Percentiles rank a stretch among this genome's conserved stretches.
phyloP scores from a whole-genome alignment of 768 basidiomycete genomes.

The Coprinopsis strossmayeri region DNA sequence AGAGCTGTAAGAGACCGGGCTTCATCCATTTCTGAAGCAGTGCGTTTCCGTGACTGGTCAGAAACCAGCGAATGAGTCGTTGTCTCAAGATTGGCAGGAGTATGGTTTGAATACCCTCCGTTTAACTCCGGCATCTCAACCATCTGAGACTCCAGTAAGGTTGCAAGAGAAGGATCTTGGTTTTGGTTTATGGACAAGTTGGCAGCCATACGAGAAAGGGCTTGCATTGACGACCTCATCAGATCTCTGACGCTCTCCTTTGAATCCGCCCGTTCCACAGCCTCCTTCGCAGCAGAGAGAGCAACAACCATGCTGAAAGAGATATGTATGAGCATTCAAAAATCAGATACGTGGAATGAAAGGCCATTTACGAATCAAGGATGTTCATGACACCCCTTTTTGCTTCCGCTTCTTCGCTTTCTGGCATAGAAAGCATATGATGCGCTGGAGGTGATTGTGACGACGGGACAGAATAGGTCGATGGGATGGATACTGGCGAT shows the following conservation, averaged over 20 bases:
- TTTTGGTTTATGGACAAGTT: conserved; percentile 10
- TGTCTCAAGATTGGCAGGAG: conserved; percentile 19
- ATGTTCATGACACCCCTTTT: conserved; percentile 2
- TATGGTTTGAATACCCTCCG: conserved; percentile 1
- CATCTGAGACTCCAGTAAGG: not conserved
- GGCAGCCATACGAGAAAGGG: conserved; percentile 8
- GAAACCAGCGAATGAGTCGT: conserved; percentile 19
- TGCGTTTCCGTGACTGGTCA: conserved; percentile 38
- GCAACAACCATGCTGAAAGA: conserved; percentile 3
- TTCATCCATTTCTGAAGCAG: conserved; percentile 36
- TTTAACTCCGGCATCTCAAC: conserved; percentile 1
- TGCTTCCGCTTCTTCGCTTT: conserved; percentile 4
- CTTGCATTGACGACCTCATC: not conserved
- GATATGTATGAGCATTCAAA: not conserved
- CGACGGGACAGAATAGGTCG: not conserved
- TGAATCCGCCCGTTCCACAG: not conserved
- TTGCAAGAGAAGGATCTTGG: not conserved
- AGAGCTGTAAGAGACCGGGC: conserved; percentile 37
- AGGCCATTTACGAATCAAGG: conserved; percentile 3
- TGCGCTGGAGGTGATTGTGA: conserved; percentile 6
- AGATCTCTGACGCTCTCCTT: not conserved
- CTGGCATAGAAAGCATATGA: not conserved
- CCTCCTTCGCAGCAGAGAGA: conserved; percentile 1
- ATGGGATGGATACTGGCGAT: conserved; percentile 5
- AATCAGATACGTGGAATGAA: not conserved